Percentiles rank a stretch among this genome's conserved stretches.
Conservation (phyloP, 495 filamentous ascomycete genomes). For the Tuber calosporum region DNA sequence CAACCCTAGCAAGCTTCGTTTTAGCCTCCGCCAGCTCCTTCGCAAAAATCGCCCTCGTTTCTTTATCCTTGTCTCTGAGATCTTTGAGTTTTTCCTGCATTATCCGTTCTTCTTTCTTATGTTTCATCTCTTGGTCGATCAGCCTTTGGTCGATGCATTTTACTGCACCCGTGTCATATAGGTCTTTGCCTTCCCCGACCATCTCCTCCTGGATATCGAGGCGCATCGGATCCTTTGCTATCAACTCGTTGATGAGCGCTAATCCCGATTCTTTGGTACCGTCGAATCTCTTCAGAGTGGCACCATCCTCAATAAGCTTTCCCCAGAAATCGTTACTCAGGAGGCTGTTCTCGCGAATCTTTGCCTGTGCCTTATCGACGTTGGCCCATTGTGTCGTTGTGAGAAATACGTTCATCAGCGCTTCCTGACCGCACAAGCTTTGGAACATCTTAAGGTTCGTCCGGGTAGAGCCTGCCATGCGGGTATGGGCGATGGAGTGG, state of each 20-base stretch:
- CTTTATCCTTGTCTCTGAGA: no score
- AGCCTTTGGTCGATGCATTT: constrained; percentile 39
- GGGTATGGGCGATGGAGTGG: constrained; percentile 46
- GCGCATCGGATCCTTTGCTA: constrained; percentile 17
- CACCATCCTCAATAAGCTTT: constrained; percentile 38
- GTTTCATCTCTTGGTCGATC: constrained; percentile 14
- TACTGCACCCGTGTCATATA: constrained; percentile 44
- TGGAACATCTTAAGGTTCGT: constrained; percentile 47
- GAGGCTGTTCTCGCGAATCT: constrained; percentile 44
- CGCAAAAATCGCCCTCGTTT: no score
- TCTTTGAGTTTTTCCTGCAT: no score
- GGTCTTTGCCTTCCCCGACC: constrained; percentile 35
- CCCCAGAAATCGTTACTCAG: constrained; percentile 45
- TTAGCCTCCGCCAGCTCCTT: no score
- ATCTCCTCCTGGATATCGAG: constrained; percentile 45
- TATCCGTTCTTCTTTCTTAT: not conserved
- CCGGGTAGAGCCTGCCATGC: constrained; percentile 44
- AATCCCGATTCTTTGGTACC: constrained; percentile 41
- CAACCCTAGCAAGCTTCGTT: no score
- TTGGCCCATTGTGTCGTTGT: constrained; percentile 48
- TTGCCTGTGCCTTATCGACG: not conserved
- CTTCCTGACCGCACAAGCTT: constrained; percentile 44
- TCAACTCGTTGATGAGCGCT: constrained; percentile 33
- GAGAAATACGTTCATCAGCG: constrained; percentile 44
- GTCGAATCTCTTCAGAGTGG: constrained; percentile 33